Base-by-base conservation (phyloP, 495 filamentous ascomycete species). In the Lichenothelia convexa region DNA sequence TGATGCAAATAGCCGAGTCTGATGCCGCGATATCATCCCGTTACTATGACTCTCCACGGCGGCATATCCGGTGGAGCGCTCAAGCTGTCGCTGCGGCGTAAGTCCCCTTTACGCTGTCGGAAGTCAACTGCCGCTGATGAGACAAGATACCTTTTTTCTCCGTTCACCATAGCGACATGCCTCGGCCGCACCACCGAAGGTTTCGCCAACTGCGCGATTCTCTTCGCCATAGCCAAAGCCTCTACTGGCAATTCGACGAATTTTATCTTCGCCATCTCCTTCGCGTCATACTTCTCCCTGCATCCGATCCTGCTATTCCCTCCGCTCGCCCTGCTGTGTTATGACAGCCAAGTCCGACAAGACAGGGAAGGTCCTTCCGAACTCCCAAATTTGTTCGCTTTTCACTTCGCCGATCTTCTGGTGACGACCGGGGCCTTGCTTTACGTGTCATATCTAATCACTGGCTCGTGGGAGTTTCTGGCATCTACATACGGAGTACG, bases 161-260 rank as follows among this genome's bases (percentile, higher is more conserved):
- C 89, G 2, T 91, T 93, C 53, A 93, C 87, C 1, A 73, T 95
- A 43, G 76, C 83, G 34, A 86, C 84, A 17, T 94, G 86, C 55
- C 66, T 97, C 38, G 89, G 77, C n/a, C 75, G 89, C 4, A 77
- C 89, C 5, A 95, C 87, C 0, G 82, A 72, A 42, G 78, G 91
- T 29, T 91, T 95, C 49, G 92, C 85, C 0, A 87, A 84, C 16
- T 78, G 77, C 42, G 84, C 80, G 36, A 80, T 93, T 39, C 72
- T 94, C 22, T 74, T 79, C 41, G 80, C 85, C 30, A 67, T 92
- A 21, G 74, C 81, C 9, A 81, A 78, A 47, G 89, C 89, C 17
- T 74, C 83, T n/a, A 55, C 61, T 20, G 84, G 83, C 19, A 68
- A 70, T 31, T 70, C 70, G 29, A 54, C 84, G 34, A 80, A 75